A percentile compares a stretch with the other conserved stretches of the same genome.
phyloP scores from a whole-genome alignment of 2,329 filamentous ascomycete genomes.

The Monosporascus sp. region DNA sequence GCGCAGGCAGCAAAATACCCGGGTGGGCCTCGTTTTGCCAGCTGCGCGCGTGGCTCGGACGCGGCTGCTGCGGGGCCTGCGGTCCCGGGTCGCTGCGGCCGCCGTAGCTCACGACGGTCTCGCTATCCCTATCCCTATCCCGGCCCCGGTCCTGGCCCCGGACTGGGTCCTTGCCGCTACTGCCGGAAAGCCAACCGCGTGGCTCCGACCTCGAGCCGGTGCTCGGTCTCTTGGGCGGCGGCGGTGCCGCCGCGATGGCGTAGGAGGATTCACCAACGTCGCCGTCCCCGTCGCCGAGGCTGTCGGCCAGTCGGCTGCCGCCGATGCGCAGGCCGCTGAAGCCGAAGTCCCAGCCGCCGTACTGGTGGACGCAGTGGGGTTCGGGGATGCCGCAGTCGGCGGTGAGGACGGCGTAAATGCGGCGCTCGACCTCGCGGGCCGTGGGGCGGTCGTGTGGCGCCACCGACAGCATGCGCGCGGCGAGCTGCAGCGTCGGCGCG shows the following conservation, averaged over 20 bases:
- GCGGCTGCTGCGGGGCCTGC: not conserved
- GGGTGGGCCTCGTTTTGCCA: not conserved
- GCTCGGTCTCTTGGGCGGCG: not conserved
- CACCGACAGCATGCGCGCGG: conserved; percentile 48
- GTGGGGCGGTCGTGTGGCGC: conserved; percentile 48
- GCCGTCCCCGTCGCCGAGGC: not conserved
- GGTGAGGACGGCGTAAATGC: conserved; percentile 47
- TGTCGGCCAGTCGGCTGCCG: conserved; percentile 11
- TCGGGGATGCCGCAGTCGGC: conserved; percentile 41
- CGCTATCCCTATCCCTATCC: not conserved
- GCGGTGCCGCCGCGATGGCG: no score
- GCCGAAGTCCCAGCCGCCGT: conserved; percentile 28
- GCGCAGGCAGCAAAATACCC: not conserved
- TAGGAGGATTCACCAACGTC: no score
- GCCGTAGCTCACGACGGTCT: not conserved
- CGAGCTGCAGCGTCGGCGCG: conserved; percentile 45
- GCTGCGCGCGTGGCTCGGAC: not conserved
- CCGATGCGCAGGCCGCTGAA: conserved; percentile 27
- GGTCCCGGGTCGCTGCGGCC: not conserved
- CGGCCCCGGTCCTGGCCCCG: no score
- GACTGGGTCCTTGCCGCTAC: no score
- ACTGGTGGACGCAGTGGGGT: conserved; percentile 50
- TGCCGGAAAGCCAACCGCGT: not conserved
- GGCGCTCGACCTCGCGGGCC: conserved; percentile 45
- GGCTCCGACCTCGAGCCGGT: not conserved